phyloP scores from a whole-genome alignment of 1,284 basidiomycete genomes.

The Butyriboletus appendiculatus region DNA sequence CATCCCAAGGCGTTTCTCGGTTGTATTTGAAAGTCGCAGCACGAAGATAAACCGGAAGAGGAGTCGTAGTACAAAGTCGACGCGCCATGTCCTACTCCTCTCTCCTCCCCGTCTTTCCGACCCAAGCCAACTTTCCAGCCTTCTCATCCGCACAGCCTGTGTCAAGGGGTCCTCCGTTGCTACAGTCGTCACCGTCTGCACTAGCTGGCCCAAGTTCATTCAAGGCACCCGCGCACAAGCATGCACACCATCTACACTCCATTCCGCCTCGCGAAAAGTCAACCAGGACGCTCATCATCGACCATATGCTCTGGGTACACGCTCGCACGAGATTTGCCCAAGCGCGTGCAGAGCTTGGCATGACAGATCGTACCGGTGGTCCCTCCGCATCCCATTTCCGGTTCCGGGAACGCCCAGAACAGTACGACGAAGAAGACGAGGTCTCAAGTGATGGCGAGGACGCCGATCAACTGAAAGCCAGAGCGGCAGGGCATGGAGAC shows the following conservation, averaged over 20 bases:
- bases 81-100: conserved; percentile 32
- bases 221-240: conserved; percentile 39
- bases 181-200: conserved; percentile 13
- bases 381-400: conserved; percentile 53
- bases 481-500: conserved; percentile 52
- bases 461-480: conserved; percentile 49
- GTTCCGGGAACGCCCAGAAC: conserved; percentile 67
- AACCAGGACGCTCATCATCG: conserved; percentile 77
- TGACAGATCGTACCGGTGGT: conserved; percentile 76
- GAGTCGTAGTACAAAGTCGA: conserved; percentile 1
- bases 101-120: conserved; percentile 19
- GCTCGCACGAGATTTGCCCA: conserved; percentile 77
- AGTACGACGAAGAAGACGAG: conserved; percentile 72
- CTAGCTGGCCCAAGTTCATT: conserved; percentile 20
- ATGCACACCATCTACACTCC: conserved; percentile 52
- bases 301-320: conserved; percentile 83
- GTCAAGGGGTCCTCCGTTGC: conserved; percentile 5
- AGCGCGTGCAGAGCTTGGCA: conserved; percentile 76
- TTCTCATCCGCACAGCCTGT: conserved; percentile 17
- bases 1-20: neutral
- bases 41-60: conserved; percentile 33
- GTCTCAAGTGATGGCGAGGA: conserved; percentile 65
- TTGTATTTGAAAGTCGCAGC: neutral
- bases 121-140: conserved; percentile 22
- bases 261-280: conserved; percentile 80